Base-by-base conservation (phyloP, 78 protist genomes). In the Dictyostelium firmibasis region DNA sequence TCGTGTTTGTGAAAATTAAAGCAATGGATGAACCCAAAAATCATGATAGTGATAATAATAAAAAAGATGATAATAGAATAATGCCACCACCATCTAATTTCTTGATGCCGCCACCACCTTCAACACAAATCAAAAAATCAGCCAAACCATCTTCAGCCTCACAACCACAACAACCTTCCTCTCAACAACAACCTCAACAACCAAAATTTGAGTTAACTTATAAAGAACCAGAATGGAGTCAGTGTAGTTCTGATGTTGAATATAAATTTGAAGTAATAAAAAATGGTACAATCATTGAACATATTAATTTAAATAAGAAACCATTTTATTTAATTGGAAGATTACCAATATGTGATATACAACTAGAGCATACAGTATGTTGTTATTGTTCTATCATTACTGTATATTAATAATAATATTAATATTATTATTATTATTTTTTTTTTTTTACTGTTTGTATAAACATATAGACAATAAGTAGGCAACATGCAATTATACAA, bases 401-500 rank as follows among this genome's bases (percentile, higher is more conserved):
- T 53, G 7, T 23, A 16, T 53, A 41, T 41, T 57, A 44, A 38
- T 38, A 18, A 31, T 33, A 60, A 4, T 1, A 31, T 31, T 31
- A 11, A 31, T 25, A 1, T 25, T 62, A 8, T 62, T 25, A n/a
- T 43, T 69, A 20, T 47, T 38, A 4, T 38, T 38, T 38, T 38
- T 38, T 38, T 38, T 38, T 38, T 38, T 38, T 38, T 11, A 25
- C 9, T 38, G n/a, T 16, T n/a, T 16, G n/a, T 29, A 57, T 84
- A 23, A 16, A 23, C 1, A 33, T 43, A 57, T 29, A 76, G 81
- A 85, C 92, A 36, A 93, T 93, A 36, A 86, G 93, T 81, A 74
- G 96, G 75, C 96, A 93, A 64, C 96, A 93, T 82, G 96, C 96
- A 18, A 79, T 93, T 57, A 82, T 93, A 50, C 96, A 93, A 41